Percentiles rank a stretch among this genome's conserved stretches.
These are phyloP conservation scores for Tubosaeta sp. DNA, from an alignment of 768 basidiomycete species.

Conservation along the genomic window DNA sequence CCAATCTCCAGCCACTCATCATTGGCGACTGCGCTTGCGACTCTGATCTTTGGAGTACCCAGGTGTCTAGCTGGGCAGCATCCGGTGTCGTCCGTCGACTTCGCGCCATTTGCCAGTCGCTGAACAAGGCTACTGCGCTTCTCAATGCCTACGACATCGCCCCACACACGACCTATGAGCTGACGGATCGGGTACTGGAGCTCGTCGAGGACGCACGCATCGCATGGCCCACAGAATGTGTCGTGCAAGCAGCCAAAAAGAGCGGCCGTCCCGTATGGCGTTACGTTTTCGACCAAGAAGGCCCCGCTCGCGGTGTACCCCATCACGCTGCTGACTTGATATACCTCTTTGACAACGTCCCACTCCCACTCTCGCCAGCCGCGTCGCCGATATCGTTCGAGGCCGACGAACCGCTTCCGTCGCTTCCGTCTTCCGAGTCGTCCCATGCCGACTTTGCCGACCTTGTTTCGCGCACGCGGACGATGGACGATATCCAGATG, in stretches of 20 bases:
- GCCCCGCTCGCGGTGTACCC: slow-evolving; percentile 56
- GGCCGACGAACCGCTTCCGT: slow-evolving; percentile 29
- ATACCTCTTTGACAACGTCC: slow-evolving; percentile 76
- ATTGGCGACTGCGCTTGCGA: slow-evolving; percentile 71
- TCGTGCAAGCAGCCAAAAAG: slow-evolving; percentile 46
- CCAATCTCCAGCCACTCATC: slow-evolving; percentile 59
- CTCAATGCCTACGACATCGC: slow-evolving; percentile 71
- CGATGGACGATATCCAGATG: slow-evolving; percentile 24
- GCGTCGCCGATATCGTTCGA: slow-evolving; percentile 32
- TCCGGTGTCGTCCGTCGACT: slow-evolving; percentile 59
- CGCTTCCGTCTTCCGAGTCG: slow-evolving; percentile 27
- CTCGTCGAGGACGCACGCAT: slow-evolving; percentile 71
- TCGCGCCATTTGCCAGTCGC: slow-evolving; percentile 70
- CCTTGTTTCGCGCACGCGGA: slow-evolving; percentile 14
- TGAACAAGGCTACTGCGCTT: slow-evolving; percentile 55
- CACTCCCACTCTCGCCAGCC: slow-evolving; percentile 43
- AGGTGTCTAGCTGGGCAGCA: slow-evolving; percentile 61
- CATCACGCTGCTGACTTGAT: slow-evolving; percentile 72
- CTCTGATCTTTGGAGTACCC: slow-evolving; percentile 56
- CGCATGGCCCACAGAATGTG: slow-evolving; percentile 72
- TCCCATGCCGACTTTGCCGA: slow-evolving; percentile 20
- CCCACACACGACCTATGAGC: slow-evolving; percentile 59
- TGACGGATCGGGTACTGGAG: slow-evolving; percentile 65
- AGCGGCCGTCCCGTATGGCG: slow-evolving; percentile 67
- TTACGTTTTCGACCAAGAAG: slow-evolving; percentile 81